Evolutionary conservation across 179 eudicot species (phyloP).

Genomic region (Gypsophila paniculata): DNA sequence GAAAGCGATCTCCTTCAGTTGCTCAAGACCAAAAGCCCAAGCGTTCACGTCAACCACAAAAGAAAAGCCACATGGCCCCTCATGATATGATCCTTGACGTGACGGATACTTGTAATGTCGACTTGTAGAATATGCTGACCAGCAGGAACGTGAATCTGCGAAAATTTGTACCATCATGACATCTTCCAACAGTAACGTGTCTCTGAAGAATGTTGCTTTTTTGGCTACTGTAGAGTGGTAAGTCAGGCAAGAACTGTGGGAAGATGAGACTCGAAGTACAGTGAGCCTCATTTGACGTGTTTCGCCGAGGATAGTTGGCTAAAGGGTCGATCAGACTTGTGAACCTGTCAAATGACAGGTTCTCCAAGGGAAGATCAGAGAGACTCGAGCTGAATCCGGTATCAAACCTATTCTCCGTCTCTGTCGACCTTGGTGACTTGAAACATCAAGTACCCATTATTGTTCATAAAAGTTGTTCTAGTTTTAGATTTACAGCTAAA

Average conservation of each 20-base stretch:
- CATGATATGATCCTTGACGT: constrained; percentile 1
- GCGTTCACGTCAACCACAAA: constrained; percentile 28
- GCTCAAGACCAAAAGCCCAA: constrained; percentile 30
- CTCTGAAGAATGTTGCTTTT: not conserved
- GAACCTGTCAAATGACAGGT: too few relatives aligned
- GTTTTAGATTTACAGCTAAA: not conserved
- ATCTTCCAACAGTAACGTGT: not conserved
- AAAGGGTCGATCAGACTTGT: too few relatives aligned
- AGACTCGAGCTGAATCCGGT: constrained; percentile 3
- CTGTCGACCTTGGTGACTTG: not conserved
- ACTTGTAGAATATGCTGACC: constrained; percentile 17
- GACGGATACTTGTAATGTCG: constrained; percentile 15
- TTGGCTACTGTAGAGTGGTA: not conserved
- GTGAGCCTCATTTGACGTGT: too few relatives aligned
- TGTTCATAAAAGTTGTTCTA: constrained; percentile 7
- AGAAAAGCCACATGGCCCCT: constrained; percentile 21
- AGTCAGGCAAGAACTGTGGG: too few relatives aligned
- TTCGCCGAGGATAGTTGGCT: too few relatives aligned
- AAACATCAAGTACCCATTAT: not conserved
- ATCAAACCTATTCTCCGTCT: not conserved
- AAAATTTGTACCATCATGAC: too few relatives aligned
- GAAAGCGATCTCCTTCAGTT: constrained; percentile 29
- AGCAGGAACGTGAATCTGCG: not conserved
- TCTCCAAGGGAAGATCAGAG: constrained; percentile 16
- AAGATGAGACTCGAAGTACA: too few relatives aligned